Conservation (phyloP, 768 basidiomycete species). For the Boletus vinaceobasis region DNA sequence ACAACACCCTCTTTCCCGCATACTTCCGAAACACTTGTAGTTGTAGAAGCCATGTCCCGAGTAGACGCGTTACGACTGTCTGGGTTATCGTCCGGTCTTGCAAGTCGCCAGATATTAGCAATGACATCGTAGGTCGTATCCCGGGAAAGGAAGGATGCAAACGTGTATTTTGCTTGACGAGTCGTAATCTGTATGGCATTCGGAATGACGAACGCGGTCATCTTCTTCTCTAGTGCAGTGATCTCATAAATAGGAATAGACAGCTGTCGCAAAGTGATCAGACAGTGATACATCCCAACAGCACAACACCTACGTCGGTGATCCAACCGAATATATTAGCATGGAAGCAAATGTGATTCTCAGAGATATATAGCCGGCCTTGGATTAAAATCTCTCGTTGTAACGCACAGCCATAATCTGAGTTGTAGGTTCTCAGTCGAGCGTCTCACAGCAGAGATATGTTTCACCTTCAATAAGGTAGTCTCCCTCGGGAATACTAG, state of each 20-base stretch:
- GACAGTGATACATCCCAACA: neutral
- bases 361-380: slow-evolving; percentile 93
- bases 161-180: slow-evolving; percentile 79
- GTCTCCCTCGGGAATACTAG: slow-evolving; percentile 86
- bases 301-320: slow-evolving; percentile 69
- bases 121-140: slow-evolving; percentile 97
- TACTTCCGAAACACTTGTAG: slow-evolving; percentile 18
- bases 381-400: slow-evolving; percentile 96
- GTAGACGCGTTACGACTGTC: slow-evolving; percentile 16
- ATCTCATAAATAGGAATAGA: slow-evolving; percentile 88
- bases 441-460: neutral
- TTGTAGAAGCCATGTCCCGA: slow-evolving; percentile 17
- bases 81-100: slow-evolving; percentile 61
- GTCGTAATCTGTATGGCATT: slow-evolving; percentile 93
- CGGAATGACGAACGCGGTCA: slow-evolving; percentile 97
- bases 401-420: slow-evolving; percentile 96
- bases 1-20: slow-evolving; percentile 2
- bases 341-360: slow-evolving; percentile 99
- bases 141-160: slow-evolving; percentile 93
- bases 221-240: slow-evolving; percentile 85
- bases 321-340: slow-evolving; percentile 99
- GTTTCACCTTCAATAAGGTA: slow-evolving; percentile 93
- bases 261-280: slow-evolving; percentile 46
- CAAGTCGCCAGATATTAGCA: slow-evolving; percentile 91
- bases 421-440: neutral